Base-by-base conservation (phyloP, 1,284 basidiomycete species). In the Tausonia pullulans region DNA sequence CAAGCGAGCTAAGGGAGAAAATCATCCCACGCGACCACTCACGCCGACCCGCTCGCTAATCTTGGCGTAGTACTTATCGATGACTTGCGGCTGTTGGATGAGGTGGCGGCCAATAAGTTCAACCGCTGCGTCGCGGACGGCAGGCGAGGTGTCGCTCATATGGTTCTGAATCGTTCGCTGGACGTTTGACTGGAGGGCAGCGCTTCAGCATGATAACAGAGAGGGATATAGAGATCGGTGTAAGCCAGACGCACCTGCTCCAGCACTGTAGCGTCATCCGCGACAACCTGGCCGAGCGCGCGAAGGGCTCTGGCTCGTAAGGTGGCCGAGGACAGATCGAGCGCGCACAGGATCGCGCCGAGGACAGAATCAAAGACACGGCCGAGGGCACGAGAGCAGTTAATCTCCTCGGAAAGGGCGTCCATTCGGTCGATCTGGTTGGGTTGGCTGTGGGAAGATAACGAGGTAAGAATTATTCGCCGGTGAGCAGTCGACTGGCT, bases 91-190 rank as follows among this genome's bases (percentile, higher is more conserved):
- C 3, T 87, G 86, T 65, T 90, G 86, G 41, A 94, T 83, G 76
- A 98, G 86, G 72, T 97, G 96, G 76, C 91, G 95, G 43, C 95
- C 93, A 66, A 98, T 88, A 58, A 98, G 79, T 68, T 96, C 93
- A 7, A 98, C 88, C 5, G 95, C 92, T 5, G 91, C 90, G 74
- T 99, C 96, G 48, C 95, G 87, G 16, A 98, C 96, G 41, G 88
- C 87, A 0, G 94, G 86, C 0, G 94, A 97, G 64, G 83, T 86
- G 71, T 99, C 95, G 3, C 88, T 79, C 16, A 98, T 81, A 71
- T 95, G 88, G 39, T 84, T 84, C 75, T 96, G 91, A 68, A 99
- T 91, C 0, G 88, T 85, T 53, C 81, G 79, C 39, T 87, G 84
- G 50, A 93, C 89, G 69, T 84, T 86, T 2, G 81, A 71, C 88